Conservation (phyloP, 805 yeast genomes). For the Candida insectorum region DNA sequence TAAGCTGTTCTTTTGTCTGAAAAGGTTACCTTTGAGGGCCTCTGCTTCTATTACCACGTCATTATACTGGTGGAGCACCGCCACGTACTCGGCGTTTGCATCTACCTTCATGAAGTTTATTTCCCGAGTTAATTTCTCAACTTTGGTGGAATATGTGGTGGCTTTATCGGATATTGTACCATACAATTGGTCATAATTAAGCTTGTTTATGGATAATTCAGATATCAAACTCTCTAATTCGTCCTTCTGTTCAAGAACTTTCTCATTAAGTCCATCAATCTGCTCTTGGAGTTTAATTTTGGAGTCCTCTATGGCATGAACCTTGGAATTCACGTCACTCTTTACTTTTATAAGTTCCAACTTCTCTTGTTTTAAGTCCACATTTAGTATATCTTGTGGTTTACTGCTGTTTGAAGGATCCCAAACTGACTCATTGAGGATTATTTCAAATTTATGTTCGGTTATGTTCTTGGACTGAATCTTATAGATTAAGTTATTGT, state of each 20-base stretch:
- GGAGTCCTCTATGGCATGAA: conserved; percentile 55
- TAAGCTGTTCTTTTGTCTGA: conserved; percentile 44
- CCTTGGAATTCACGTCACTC: conserved; percentile 36
- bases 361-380: conserved; percentile 46
- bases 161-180: conserved; percentile 53
- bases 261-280: conserved; percentile 54
- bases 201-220: conserved; percentile 48
- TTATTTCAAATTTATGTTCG: conserved; percentile 38
- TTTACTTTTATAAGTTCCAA: conserved; percentile 28
- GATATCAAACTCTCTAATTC: conserved; percentile 56
- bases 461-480: conserved; percentile 23
- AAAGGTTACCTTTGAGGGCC: conserved; percentile 45
- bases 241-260: conserved; percentile 55
- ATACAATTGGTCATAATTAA: conserved; percentile 53
- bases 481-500: conserved; percentile 52
- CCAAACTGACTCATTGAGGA: conserved; percentile 19
- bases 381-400: conserved; percentile 36
- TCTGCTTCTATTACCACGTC: conserved; percentile 52
- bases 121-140: conserved; percentile 61
- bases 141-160: conserved; percentile 55
- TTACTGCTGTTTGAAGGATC: conserved; percentile 13
- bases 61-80: conserved; percentile 45
- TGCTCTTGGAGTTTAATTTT: conserved; percentile 54
- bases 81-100: conserved; percentile 48
- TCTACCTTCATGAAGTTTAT: conserved; percentile 46